A percentile compares a stretch with the other conserved stretches of the same genome.
These are phyloP conservation scores for Diaporthe helianthi DNA, from an alignment of 2,329 filamentous ascomycete species.

Conservation along the genomic window DNA sequence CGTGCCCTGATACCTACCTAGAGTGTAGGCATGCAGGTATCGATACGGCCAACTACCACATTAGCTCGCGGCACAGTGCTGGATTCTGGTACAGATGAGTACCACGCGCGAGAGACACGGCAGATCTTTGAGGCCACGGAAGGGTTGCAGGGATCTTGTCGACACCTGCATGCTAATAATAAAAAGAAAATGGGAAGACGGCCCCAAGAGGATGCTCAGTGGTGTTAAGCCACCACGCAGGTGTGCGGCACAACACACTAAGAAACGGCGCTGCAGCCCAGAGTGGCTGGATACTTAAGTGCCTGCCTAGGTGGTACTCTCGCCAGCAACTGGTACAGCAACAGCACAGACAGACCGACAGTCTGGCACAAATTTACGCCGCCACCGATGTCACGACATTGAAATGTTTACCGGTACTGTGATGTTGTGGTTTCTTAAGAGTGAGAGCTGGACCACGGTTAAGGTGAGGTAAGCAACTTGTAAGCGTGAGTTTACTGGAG, in stretches of 20 bases:
- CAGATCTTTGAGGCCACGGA: slow-evolving; percentile 10
- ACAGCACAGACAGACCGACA: not conserved
- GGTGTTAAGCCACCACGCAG: slow-evolving; percentile 29
- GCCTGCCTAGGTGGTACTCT: too few species aligned
- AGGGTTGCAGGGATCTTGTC: not conserved
- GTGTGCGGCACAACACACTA: slow-evolving; percentile 19
- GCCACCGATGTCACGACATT: not conserved
- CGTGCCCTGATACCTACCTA: too few species aligned
- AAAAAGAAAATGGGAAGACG: not conserved
- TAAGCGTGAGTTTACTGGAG: too few species aligned
- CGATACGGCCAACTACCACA: too few species aligned
- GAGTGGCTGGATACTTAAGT: not conserved
- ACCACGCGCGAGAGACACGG: slow-evolving; percentile 10
- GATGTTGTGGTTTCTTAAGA: not conserved
- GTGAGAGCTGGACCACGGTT: not conserved
- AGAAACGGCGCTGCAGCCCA: not conserved
- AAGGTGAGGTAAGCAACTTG: not conserved
- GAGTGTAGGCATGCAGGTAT: not conserved
- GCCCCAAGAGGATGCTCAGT: slow-evolving; percentile 11
- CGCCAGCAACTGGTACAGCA: slow-evolving; percentile 7
- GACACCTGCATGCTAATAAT: slow-evolving; percentile 12
- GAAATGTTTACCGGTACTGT: not conserved
- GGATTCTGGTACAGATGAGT: slow-evolving; percentile 12
- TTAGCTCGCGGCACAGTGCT: not conserved
- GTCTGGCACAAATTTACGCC: not conserved